Conservation (phyloP, 768 basidiomycete genomes). For the Dioszegia hungarica region DNA sequence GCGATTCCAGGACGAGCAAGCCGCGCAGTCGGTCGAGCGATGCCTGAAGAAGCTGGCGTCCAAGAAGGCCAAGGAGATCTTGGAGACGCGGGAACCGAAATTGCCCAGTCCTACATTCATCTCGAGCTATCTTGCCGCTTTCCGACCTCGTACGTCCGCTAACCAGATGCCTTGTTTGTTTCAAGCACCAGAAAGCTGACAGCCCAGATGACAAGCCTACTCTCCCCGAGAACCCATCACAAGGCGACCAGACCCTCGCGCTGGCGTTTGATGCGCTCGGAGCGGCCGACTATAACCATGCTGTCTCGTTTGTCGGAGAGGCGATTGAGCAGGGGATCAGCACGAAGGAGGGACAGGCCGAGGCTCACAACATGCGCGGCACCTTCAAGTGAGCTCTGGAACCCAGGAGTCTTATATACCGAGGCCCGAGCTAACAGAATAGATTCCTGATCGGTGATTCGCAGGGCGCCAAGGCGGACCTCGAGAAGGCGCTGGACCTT, state of each 20-base stretch:
- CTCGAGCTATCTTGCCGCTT: constrained; percentile 92
- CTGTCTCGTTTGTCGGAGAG: constrained; percentile 73
- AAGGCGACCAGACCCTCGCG: constrained; percentile 76
- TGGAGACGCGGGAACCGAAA: constrained; percentile 67
- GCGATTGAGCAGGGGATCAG: constrained; percentile 81
- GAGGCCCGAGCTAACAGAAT: no score
- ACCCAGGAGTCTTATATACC: no score
- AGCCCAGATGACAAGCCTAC: constrained; percentile 61
- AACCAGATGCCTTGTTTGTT: no score
- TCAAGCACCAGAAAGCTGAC: background rate
- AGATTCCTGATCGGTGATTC: constrained; percentile 88
- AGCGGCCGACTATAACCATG: constrained; percentile 77
- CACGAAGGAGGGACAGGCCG: constrained; percentile 61
- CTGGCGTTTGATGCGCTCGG: constrained; percentile 76
- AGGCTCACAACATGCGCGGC: constrained; percentile 85
- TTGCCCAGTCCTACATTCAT: constrained; percentile 88
- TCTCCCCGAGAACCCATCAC: constrained; percentile 68
- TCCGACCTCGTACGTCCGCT: constrained; percentile 78
- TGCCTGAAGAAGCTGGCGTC: constrained; percentile 77
- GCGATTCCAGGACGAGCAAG: constrained; percentile 76
- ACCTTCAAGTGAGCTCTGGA: constrained; percentile 93
- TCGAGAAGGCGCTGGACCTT: constrained; percentile 69
- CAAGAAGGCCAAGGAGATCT: constrained; percentile 66
- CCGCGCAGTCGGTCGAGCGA: constrained; percentile 80
- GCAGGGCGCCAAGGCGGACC: constrained; percentile 71